Conservation (phyloP, 1,284 basidiomycete genomes). For the Cutaneotrichosporon mucoides region DNA sequence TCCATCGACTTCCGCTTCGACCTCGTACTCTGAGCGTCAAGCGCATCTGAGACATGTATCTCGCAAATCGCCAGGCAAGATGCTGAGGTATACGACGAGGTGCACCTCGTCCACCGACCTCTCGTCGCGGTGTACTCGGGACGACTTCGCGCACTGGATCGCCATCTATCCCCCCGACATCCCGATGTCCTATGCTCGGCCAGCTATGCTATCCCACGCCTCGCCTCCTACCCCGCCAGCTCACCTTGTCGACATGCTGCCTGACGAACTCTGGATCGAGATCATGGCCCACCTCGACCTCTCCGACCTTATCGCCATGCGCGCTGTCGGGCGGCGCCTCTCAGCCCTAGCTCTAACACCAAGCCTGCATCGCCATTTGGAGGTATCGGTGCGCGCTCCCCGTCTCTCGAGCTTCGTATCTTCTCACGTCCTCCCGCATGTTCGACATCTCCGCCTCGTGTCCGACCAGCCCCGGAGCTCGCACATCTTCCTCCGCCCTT, state of each 20-base stretch:
- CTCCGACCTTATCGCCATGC: conserved; percentile 24
- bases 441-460: conserved; percentile 18
- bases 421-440: conserved; percentile 19
- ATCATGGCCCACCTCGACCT: conserved; percentile 27
- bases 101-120: no score
- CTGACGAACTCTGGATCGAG: conserved; percentile 30
- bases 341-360: conserved; percentile 20
- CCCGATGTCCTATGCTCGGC: no score
- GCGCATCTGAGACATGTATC: no score
- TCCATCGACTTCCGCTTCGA: no score
- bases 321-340: conserved; percentile 15
- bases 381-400: conserved; percentile 2
- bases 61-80: no score
- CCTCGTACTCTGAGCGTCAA: no score
- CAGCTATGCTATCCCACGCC: not conserved
- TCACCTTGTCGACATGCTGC: conserved; percentile 9
- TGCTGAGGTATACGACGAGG: no score
- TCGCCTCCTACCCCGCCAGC: not conserved
- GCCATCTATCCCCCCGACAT: no score
- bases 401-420: conserved; percentile 1
- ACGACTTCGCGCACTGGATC: no score
- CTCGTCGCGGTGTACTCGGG: no score
- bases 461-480: no score
- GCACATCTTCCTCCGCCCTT: conserved; percentile 24
- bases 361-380: conserved; percentile 23